A percentile compares a stretch with the other conserved stretches of the same genome.
Conservation (phyloP, 1,284 basidiomycete species). For the Porodaedalea pini region DNA sequence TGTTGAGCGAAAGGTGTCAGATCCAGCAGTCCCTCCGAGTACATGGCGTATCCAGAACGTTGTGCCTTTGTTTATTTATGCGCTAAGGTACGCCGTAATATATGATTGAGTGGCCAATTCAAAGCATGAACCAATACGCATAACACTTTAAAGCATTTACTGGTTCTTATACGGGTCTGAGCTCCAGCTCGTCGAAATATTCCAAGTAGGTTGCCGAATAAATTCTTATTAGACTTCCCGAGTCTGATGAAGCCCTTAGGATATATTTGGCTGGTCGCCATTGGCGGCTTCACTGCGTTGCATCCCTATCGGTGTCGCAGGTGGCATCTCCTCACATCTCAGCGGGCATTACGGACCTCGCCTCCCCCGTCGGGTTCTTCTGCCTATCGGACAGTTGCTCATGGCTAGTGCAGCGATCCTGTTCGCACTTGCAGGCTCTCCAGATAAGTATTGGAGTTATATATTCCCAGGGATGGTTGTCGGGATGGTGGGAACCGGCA, state of each 20-base stretch:
- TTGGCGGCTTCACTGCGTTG: slow-evolving; percentile 12
- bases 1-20: slow-evolving; percentile 21
- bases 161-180: slow-evolving; percentile 14
- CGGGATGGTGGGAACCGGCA: slow-evolving; percentile 11
- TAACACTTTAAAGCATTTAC: slow-evolving; percentile 8
- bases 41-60: slow-evolving; percentile 12
- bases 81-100: slow-evolving; percentile 11
- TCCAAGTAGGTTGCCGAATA: slow-evolving; percentile 15
- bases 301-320: slow-evolving; percentile 15
- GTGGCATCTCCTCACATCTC: slow-evolving; percentile 5
- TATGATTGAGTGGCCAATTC: slow-evolving; percentile 5
- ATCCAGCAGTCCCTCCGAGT: slow-evolving; percentile 20
- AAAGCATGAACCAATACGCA: too few species aligned
- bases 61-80: slow-evolving; percentile 19
- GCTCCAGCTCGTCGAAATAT: slow-evolving; percentile 19
- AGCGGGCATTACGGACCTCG: slow-evolving; percentile 3
- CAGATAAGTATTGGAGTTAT: slow-evolving; percentile 20
- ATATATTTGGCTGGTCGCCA: slow-evolving; percentile 15
- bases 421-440: slow-evolving; percentile 15
- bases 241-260: not conserved
- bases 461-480: slow-evolving; percentile 22
- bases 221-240: not conserved
- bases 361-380: slow-evolving; percentile 4
- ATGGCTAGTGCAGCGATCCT: slow-evolving; percentile 13
- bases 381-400: slow-evolving; percentile 8